phyloP scores from a whole-genome alignment of 2,329 filamentous ascomycete genomes.

The Fusarium equiseti region DNA sequence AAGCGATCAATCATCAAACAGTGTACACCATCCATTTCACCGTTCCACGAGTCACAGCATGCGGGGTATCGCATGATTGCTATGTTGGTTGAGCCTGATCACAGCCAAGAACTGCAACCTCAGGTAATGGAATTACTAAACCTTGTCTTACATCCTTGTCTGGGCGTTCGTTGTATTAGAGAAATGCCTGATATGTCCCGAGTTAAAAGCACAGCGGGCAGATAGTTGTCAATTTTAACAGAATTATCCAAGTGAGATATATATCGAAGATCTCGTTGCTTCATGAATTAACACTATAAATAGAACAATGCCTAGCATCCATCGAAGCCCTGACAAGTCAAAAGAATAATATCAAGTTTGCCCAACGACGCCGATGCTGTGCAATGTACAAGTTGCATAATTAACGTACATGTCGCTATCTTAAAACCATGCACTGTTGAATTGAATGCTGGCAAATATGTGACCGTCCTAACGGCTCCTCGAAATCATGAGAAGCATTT shows the following conservation, averaged over 20 bases:
- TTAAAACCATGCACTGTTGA: constrained; percentile 10
- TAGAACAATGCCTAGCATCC: constrained; percentile 8
- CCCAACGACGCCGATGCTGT: constrained; percentile 53
- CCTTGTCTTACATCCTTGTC: constrained; percentile 37
- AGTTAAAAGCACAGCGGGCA: not conserved
- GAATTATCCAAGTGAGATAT: not conserved
- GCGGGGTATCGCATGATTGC: constrained; percentile 45
- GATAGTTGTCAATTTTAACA: not conserved
- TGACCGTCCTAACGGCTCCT: not conserved
- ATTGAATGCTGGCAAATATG: not conserved
- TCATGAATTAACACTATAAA: constrained; percentile 32
- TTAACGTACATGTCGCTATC: constrained; percentile 25
- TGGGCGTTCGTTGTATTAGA: not conserved
- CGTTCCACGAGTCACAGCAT: constrained; percentile 24
- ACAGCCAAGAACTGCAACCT: constrained; percentile 45
- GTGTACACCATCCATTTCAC: constrained; percentile 7
- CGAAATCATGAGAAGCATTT: not conserved
- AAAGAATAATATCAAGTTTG: constrained; percentile 19
- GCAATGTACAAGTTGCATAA: constrained; percentile 41
- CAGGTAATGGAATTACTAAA: constrained; percentile 43
- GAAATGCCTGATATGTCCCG: constrained; percentile 24
- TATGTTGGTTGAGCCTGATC: constrained; percentile 15
- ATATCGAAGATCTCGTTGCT: constrained; percentile 28
- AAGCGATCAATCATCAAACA: constrained; percentile 17
- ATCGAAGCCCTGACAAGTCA: constrained; percentile 4